Conservation (phyloP, 345 rosid species). For the Brassica rapa region DNA sequence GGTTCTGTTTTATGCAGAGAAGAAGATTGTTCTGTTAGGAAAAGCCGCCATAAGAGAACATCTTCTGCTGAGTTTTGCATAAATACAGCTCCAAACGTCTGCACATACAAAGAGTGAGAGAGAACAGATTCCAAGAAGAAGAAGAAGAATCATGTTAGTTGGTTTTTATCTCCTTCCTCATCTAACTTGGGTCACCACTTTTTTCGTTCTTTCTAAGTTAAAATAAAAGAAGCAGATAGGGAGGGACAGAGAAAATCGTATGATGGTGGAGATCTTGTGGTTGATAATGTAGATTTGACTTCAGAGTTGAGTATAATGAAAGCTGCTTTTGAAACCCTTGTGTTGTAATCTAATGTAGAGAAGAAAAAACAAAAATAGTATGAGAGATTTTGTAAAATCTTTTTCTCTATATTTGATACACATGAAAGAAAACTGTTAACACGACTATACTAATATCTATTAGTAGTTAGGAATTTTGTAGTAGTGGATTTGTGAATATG, state of each 20-base stretch:
- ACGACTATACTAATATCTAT: not conserved
- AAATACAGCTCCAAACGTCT: conserved; percentile 21
- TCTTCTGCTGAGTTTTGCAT: conserved; percentile 34
- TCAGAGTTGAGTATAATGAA: conserved; percentile 12
- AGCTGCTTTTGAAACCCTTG: conserved; percentile 3
- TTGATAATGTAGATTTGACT: conserved; percentile 23
- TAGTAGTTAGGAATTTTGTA: not conserved
- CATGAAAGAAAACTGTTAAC: not conserved
- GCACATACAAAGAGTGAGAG: conserved; percentile 31
- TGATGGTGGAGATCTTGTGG: not conserved
- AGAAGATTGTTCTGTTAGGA: conserved; percentile 38
- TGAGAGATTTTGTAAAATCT: not conserved
- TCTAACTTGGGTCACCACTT: conserved; percentile 20
- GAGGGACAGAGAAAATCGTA: conserved; percentile 10
- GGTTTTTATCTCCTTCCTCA: conserved; percentile 3
- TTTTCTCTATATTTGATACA: not conserved
- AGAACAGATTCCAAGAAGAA: not conserved
- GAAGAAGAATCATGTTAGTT: conserved; percentile 19
- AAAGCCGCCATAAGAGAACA: conserved; percentile 13
- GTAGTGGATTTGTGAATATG: not conserved
- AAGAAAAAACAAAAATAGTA: not conserved
- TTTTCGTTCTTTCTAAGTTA: not conserved
- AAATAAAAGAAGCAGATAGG: conserved; percentile 7
- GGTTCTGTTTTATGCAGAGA: conserved; percentile 35
- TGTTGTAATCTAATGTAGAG: conserved; percentile 28